Evolutionary conservation across 306 rosid species (phyloP).

Genomic region (Trifolium pratense): DNA sequence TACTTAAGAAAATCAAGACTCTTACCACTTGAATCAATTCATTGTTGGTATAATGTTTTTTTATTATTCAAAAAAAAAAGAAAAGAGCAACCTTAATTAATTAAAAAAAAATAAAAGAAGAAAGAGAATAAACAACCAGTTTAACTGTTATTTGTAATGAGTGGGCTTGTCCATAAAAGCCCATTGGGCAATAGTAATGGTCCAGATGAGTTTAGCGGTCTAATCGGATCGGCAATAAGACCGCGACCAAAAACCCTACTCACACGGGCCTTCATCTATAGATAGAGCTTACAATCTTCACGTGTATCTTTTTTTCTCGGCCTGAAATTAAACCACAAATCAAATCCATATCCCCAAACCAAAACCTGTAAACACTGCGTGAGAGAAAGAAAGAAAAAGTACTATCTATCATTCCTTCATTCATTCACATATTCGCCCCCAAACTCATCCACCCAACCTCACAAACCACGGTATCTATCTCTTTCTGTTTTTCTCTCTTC

Average conservation of each 20-base stretch:
- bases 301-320: background rate
- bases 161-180: slow-evolving; percentile 25
- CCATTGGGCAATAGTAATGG: background rate
- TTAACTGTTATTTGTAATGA: no score
- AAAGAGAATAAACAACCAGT: no score
- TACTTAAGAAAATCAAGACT: no score
- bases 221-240: slow-evolving; percentile 62
- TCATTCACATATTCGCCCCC: no score
- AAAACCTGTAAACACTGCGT: background rate
- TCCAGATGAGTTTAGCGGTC: slow-evolving; percentile 50
- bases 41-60: no score
- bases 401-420: no score
- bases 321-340: slow-evolving; percentile 38
- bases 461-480: slow-evolving; percentile 33
- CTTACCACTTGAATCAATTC: no score
- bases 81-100: no score
- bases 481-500: background rate
- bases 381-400: no score
- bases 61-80: no score
- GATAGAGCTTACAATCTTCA: background rate
- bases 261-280: slow-evolving; percentile 23
- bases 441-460: background rate
- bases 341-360: slow-evolving; percentile 35
- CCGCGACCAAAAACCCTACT: slow-evolving; percentile 44
- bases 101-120: no score